Conservation (phyloP, 164 flowering plant species). For the Macadamia integrifolia region DNA sequence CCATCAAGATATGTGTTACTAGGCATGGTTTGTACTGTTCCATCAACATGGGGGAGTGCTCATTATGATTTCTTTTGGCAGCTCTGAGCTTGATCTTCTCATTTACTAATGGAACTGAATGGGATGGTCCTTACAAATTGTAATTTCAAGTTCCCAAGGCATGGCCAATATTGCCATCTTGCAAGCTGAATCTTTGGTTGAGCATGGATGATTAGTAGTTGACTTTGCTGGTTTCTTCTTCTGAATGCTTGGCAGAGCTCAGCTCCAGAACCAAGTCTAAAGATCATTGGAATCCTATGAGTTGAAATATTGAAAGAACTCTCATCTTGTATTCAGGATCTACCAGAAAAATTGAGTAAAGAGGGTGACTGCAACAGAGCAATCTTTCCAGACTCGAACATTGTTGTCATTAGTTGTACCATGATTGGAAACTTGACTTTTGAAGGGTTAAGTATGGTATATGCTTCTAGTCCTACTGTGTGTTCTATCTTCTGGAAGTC, state of each 20-base stretch:
- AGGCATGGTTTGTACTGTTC: conserved; percentile 64
- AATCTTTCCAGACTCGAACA: conserved; percentile 71
- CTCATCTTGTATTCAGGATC: conserved; percentile 42
- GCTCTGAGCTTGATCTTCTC: conserved; percentile 84
- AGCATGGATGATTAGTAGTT: background rate
- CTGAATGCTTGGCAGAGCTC: background rate
- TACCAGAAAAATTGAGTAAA: conserved; percentile 60
- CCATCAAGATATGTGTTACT: conserved; percentile 79
- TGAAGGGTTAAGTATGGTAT: conserved; percentile 63
- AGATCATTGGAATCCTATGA: background rate
- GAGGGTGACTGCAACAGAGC: conserved; percentile 90
- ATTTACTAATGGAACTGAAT: conserved; percentile 79
- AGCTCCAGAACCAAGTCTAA: background rate
- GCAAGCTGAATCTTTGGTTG: no score
- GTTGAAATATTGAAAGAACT: background rate
- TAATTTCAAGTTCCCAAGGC: conserved; percentile 69
- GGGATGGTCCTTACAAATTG: conserved; percentile 91
- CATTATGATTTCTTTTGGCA: conserved; percentile 23
- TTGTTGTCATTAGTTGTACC: conserved; percentile 50
- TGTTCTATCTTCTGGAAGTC: background rate
- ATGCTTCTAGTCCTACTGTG: background rate
- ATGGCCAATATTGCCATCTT: conserved; percentile 23
- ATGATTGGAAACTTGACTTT: conserved; percentile 59
- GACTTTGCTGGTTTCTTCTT: background rate
- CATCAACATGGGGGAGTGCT: conserved; percentile 18